Percentiles rank a stretch among this genome's conserved stretches.
Evolutionary conservation across 2,329 filamentous ascomycete species (phyloP).

Genomic region (Cladorrhinum sp.): DNA sequence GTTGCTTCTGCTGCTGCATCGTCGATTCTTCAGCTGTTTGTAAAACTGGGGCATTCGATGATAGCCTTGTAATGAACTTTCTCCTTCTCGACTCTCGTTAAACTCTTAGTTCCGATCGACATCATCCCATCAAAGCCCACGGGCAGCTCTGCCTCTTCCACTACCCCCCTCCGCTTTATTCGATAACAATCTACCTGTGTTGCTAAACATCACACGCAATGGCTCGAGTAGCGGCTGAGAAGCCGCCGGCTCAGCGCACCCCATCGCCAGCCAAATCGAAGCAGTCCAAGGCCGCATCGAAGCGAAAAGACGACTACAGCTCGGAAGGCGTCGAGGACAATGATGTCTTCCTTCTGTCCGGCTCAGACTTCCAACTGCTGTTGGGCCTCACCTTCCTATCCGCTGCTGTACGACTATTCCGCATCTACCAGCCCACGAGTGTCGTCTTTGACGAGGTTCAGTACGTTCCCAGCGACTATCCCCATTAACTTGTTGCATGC

Average conservation of each 20-base stretch:
- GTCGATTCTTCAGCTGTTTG: constrained; percentile 14
- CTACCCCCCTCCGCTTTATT: background rate
- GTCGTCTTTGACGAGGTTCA: constrained; percentile 99
- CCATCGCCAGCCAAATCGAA: constrained; percentile 25
- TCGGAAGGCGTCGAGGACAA: constrained; percentile 82
- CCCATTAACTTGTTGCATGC: background rate
- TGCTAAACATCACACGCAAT: constrained; percentile 29
- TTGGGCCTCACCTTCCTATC: constrained; percentile 70
- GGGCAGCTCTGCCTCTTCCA: constrained; percentile 9
- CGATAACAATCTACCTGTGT: background rate
- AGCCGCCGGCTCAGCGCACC: constrained; percentile 34
- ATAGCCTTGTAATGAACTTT: constrained; percentile 40
- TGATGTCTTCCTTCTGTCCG: constrained; percentile 84
- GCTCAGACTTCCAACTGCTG: constrained; percentile 78
- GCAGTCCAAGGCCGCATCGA: constrained; percentile 28
- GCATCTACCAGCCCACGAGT: constrained; percentile 92
- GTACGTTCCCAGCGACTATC: constrained; percentile 55
- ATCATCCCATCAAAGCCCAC: constrained; percentile 16
- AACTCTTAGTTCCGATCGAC: constrained; percentile 24
- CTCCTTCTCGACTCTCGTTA: constrained; percentile 44
- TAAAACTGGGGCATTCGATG: constrained; percentile 20
- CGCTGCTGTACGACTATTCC: constrained; percentile 79
- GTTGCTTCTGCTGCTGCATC: background rate
- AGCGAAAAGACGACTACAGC: constrained; percentile 57
- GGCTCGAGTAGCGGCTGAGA: constrained; percentile 38